These are phyloP conservation scores for Chaetomium tenue DNA, from an alignment of 495 filamentous ascomycete genomes.

Conservation along the genomic window DNA sequence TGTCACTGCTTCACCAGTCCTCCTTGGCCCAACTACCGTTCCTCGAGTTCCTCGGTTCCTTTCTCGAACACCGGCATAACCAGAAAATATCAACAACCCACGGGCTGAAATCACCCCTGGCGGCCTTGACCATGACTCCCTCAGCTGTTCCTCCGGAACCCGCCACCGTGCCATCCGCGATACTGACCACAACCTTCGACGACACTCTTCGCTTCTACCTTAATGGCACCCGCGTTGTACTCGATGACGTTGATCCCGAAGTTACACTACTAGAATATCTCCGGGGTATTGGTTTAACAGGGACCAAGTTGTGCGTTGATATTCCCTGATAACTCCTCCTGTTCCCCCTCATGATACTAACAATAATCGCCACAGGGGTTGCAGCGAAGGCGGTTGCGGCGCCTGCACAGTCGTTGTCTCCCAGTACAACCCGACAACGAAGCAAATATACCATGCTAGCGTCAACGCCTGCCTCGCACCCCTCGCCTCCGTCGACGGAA, in stretches of 20 bases:
- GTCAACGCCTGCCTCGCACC: slow-evolving; percentile 95
- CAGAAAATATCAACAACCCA: neutral
- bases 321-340: neutral
- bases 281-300: slow-evolving; percentile 81
- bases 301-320: slow-evolving; percentile 57
- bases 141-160: slow-evolving; percentile 44
- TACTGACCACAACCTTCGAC: slow-evolving; percentile 44
- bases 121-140: slow-evolving; percentile 44
- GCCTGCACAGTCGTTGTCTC: slow-evolving; percentile 96
- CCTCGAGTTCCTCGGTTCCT: too few species aligned
- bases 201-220: slow-evolving; percentile 79
- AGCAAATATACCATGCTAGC: slow-evolving; percentile 83
- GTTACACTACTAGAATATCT: slow-evolving; percentile 92
- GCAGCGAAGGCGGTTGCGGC: slow-evolving; percentile 93
- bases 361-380: slow-evolving; percentile 58
- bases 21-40: too few species aligned
- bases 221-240: slow-evolving; percentile 85
- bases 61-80: neutral
- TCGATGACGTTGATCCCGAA: slow-evolving; percentile 84
- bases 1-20: too few species aligned
- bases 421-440: slow-evolving; percentile 87
- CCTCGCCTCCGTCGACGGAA: slow-evolving; percentile 88
- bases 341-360: slow-evolving; percentile 25
- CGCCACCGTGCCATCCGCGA: slow-evolving; percentile 29
- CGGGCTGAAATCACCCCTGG: neutral